Base-by-base conservation (phyloP, 2,329 filamentous ascomycete genomes). In the Botrytis porri region DNA sequence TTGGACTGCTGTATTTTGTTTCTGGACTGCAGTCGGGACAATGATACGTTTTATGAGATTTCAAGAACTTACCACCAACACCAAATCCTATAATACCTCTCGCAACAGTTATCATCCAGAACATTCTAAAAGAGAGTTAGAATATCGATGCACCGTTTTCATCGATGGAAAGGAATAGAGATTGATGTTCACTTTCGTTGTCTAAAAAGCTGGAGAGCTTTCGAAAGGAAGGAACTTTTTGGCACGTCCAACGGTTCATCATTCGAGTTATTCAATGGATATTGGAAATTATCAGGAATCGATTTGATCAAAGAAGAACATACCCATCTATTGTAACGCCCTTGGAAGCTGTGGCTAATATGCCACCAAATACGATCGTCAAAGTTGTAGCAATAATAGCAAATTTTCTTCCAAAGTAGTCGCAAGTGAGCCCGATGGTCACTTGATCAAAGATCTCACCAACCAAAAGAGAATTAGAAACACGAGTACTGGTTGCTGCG, bases 81-180 rank as follows among this genome's bases (percentile, higher is more conserved):
- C 85, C 85, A 29, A 86, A 84, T 3, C 85, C 84, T 20, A 84
- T 83, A 32, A 86, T 80, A 8, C 86, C 85, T 60, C 86, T 82
- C 8, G 84, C 82, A 29, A 87, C 79, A 0, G 84, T 85, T 81
- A 87, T 80, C 82, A 86, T 86, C 85, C 85, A 86, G 72, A 86
- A 84, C 84, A 87, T 86, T 73, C 84, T 75, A 43, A 8, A 8
- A 22, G 20, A 39, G 16, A 35, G 35, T 74, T 41, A 71, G 66
- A 20, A 35, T n/a, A 14, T 25, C 43, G 1, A 3, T 54, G 16
- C 25, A 35, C 18, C 1, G 6, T n/a, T 16, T 18, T 48, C 29
- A 16, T 2, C 25, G 16, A 25, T 22, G 5, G 14, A 6, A 29
- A 57, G 18, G n/a, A 18, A 18, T 57, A 57, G 51, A 29, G 1